Conservation (phyloP, 176 grass and related monocot genomes). For the Puccinellia tenuiflora region DNA sequence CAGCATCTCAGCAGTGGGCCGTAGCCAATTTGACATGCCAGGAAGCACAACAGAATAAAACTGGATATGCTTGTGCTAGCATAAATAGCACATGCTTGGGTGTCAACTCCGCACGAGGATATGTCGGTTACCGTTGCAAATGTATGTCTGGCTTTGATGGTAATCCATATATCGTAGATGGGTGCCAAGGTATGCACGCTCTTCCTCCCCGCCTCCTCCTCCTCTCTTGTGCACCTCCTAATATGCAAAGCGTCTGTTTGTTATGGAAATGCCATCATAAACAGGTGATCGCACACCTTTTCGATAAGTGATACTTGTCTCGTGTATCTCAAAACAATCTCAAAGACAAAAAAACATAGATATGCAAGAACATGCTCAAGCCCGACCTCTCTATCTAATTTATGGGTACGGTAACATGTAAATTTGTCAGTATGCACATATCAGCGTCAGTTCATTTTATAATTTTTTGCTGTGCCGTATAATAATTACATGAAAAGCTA, state of each 20-base stretch:
- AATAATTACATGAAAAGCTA: background rate
- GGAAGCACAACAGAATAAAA: too few relatives aligned
- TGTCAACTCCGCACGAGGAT: too few relatives aligned
- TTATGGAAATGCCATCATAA: background rate
- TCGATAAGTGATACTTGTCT: background rate
- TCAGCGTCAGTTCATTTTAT: too few relatives aligned
- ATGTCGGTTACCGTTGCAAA: too few relatives aligned
- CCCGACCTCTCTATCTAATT: too few relatives aligned
- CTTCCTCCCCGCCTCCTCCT: background rate
- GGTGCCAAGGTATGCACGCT: background rate
- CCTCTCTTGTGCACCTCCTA: background rate
- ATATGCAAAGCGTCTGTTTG: background rate
- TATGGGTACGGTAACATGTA: too few relatives aligned
- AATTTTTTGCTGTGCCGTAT: too few relatives aligned
- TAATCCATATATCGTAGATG: background rate
- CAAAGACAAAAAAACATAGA: background rate
- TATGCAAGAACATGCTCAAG: too few relatives aligned
- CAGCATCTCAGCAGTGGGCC: background rate
- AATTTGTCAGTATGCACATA: too few relatives aligned
- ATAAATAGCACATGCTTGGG: too few relatives aligned
- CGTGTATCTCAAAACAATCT: background rate
- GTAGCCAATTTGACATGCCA: too few relatives aligned
- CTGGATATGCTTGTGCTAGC: too few relatives aligned
- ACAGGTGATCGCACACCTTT: background rate
- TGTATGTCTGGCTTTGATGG: background rate